phyloP scores from a whole-genome alignment of 129 eudicot species.

The Artemisia argyi region DNA sequence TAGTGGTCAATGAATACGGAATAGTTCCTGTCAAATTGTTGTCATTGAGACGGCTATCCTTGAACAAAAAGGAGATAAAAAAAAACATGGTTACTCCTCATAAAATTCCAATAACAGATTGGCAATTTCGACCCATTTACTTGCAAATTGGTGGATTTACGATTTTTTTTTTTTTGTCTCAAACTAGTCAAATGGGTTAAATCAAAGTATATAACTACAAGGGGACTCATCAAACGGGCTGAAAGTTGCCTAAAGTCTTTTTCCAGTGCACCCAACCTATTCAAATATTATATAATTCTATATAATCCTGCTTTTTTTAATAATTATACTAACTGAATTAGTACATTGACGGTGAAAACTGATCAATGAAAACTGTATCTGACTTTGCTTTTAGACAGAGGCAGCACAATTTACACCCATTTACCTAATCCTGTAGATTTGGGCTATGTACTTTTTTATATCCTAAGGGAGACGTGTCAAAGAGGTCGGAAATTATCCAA shows the following conservation, averaged over 20 bases:
- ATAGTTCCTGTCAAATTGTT: constrained; percentile 55
- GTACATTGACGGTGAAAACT: neutral
- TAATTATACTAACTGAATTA: too few relatives aligned
- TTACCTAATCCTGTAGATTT: too few relatives aligned
- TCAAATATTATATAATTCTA: neutral
- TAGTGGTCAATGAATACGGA: constrained; percentile 51
- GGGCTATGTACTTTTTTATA: too few relatives aligned
- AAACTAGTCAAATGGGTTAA: neutral
- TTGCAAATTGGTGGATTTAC: neutral
- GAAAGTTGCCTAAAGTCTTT: neutral
- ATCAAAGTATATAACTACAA: neutral
- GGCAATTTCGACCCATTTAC: neutral
- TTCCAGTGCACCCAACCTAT: neutral
- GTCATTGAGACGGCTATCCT: constrained; percentile 59
- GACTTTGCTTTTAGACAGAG: too few relatives aligned
- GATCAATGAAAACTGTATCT: too few relatives aligned
- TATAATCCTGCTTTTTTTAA: neutral
- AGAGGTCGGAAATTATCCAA: too few relatives aligned
- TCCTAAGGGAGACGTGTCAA: too few relatives aligned
- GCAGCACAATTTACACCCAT: too few relatives aligned
- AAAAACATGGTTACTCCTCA: neutral
- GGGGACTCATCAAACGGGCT: neutral
- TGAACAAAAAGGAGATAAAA: constrained; percentile 8
- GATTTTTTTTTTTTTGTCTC: neutral
- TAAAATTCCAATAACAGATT: neutral